phyloP scores from a whole-genome alignment of 192 early-diverging fungal species.

The Coemansia sp. region DNA sequence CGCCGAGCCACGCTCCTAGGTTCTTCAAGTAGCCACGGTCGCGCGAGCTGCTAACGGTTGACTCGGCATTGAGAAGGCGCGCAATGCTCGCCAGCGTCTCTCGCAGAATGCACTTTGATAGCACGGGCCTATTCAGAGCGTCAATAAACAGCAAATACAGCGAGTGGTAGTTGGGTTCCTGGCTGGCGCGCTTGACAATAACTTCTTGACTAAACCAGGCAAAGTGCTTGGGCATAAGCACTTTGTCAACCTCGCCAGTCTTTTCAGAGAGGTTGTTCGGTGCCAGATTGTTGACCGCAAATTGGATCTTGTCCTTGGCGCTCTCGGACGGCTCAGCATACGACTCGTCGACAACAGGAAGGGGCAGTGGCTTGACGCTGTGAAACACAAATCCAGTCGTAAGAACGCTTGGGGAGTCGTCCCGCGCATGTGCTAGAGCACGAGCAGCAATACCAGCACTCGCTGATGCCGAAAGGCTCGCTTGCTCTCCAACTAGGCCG shows the following conservation, averaged over 20 bases:
- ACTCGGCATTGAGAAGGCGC: constrained; percentile 89
- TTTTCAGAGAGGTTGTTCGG: constrained; percentile 81
- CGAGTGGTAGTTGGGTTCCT: constrained; percentile 95
- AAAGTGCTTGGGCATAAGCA: constrained; percentile 67
- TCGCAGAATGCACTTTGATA: constrained; percentile 75
- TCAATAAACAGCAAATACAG: constrained; percentile 87
- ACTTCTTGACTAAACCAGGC: constrained; percentile 97
- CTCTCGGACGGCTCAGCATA: constrained; percentile 48
- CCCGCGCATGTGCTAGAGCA: background rate
- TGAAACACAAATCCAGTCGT: constrained; percentile 22
- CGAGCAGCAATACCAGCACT: constrained; percentile 36
- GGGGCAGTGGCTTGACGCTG: constrained; percentile 34
- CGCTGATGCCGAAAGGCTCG: constrained; percentile 9
- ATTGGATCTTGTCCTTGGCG: constrained; percentile 89
- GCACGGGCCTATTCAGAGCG: constrained; percentile 61
- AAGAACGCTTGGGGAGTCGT: background rate
- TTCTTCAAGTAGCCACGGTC: constrained; percentile 93
- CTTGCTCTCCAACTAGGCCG: constrained; percentile 15
- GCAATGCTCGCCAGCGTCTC: constrained; percentile 89
- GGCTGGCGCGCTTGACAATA: constrained; percentile 91
- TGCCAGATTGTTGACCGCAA: constrained; percentile 95
- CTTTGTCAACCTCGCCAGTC: constrained; percentile 63
- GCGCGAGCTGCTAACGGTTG: constrained; percentile 82
- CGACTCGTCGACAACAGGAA: constrained; percentile 31
- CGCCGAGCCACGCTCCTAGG: constrained; percentile 95